phyloP scores from a whole-genome alignment of 208 protist species.

The Tetramitus jugosus region DNA sequence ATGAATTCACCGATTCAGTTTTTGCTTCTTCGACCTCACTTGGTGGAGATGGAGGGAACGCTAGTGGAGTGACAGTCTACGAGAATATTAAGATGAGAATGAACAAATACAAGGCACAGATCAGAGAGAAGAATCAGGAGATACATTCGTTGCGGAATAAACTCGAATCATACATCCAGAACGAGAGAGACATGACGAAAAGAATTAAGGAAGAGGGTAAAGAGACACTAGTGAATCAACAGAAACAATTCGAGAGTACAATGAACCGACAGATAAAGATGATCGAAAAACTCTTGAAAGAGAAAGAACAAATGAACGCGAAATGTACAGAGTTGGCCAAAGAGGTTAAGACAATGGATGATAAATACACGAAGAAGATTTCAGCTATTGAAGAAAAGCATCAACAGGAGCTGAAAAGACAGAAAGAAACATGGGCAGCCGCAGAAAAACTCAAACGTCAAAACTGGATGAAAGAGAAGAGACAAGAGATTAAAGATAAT shows the following conservation, averaged over 20 bases:
- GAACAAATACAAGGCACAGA: too few relatives aligned
- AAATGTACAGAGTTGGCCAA: not conserved
- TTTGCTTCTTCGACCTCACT: too few relatives aligned
- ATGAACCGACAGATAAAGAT: not conserved
- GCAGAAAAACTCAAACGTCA: not conserved
- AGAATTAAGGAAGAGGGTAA: too few relatives aligned
- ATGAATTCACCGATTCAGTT: too few relatives aligned
- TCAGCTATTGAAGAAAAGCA: not conserved
- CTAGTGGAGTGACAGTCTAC: too few relatives aligned
- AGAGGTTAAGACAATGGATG: not conserved
- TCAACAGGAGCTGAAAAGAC: not conserved
- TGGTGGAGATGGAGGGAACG: too few relatives aligned
- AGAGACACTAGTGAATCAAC: not conserved
- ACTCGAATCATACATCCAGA: too few relatives aligned
- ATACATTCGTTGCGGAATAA: too few relatives aligned
- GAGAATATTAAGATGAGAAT: too few relatives aligned
- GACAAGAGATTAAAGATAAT: not conserved
- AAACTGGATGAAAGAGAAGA: not conserved
- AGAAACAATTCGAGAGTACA: slow-evolving; percentile 1
- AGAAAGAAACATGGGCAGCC: slow-evolving; percentile 4
- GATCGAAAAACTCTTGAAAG: not conserved
- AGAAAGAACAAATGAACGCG: not conserved
- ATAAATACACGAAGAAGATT: not conserved
- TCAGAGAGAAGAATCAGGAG: too few relatives aligned
- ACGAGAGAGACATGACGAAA: too few relatives aligned